A percentile compares a stretch with the other conserved stretches of the same genome.
Conservation (phyloP, 148 eudicot species). For the Rhododendron henanense region DNA sequence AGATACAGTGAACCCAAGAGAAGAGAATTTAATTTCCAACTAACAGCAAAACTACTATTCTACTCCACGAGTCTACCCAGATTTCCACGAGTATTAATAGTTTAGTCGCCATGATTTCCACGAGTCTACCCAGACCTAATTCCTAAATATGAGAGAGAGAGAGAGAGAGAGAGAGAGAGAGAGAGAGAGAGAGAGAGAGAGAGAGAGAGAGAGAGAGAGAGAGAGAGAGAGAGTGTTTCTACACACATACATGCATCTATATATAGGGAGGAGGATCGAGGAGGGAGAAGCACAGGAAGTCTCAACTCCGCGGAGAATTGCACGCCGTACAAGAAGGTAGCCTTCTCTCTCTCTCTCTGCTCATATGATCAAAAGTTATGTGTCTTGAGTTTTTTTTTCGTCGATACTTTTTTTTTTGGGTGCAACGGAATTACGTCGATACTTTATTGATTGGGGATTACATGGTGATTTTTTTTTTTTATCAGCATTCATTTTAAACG, state of each 20-base stretch:
- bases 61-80: not conserved
- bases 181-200: too few relatives aligned
- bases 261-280: not conserved
- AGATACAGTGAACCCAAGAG: too few relatives aligned
- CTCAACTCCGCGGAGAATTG: not conserved
- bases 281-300: not conserved
- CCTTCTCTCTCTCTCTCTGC: not conserved
- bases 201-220: not conserved
- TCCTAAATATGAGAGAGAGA: not conserved
- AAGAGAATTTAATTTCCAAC: too few relatives aligned
- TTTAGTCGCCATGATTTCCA: conserved; percentile 1
- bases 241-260: not conserved
- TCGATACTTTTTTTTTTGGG: not conserved
- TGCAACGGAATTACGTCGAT: too few relatives aligned
- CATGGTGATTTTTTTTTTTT: too few relatives aligned
- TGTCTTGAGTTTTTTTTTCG: too few relatives aligned
- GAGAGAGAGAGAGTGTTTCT: not conserved
- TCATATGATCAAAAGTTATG: too few relatives aligned
- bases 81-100: not conserved
- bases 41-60: too few relatives aligned
- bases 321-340: not conserved
- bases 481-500: too few relatives aligned
- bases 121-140: not conserved
- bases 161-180: too few relatives aligned
- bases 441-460: too few relatives aligned